Conservation (phyloP, 345 rosid genomes). For the Abelmoschus esculentus region DNA sequence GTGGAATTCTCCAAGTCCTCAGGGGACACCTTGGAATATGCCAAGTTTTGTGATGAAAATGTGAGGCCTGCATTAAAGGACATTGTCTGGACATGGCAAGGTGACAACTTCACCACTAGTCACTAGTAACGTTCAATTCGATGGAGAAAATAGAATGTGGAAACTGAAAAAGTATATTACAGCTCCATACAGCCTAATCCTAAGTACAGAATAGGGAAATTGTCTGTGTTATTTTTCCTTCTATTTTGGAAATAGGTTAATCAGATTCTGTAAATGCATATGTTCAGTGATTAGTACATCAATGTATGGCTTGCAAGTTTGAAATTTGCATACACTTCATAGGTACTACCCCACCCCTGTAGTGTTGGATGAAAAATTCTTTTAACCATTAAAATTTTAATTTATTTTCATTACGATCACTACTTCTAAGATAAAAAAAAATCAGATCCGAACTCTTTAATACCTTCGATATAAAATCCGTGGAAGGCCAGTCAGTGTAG, state of each 20-base stretch:
- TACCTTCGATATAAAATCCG: not conserved
- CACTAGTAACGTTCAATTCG: not conserved
- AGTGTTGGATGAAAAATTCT: not conserved
- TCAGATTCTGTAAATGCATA: not conserved
- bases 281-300: not conserved
- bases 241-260: not conserved
- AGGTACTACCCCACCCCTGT: not conserved
- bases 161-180: not conserved
- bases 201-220: not conserved
- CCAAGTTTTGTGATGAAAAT: constrained; percentile 51
- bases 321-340: not conserved
- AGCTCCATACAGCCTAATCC: not conserved
- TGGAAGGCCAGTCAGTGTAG: not conserved
- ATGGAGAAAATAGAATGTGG: not conserved
- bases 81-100: constrained; percentile 35
- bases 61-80: constrained; percentile 70
- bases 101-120: not conserved
- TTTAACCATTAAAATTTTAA: too few species aligned
- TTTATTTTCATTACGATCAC: too few species aligned
- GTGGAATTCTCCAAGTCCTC: constrained; percentile 61
- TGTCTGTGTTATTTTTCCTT: not conserved
- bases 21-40: constrained; percentile 53
- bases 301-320: constrained; percentile 4
- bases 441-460: too few species aligned
- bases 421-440: too few species aligned